A percentile compares a stretch with the other conserved stretches of the same genome.
Evolutionary conservation across 169 alveolate genomes (phyloP).

Genomic region (Amoebophrya sp.): DNA sequence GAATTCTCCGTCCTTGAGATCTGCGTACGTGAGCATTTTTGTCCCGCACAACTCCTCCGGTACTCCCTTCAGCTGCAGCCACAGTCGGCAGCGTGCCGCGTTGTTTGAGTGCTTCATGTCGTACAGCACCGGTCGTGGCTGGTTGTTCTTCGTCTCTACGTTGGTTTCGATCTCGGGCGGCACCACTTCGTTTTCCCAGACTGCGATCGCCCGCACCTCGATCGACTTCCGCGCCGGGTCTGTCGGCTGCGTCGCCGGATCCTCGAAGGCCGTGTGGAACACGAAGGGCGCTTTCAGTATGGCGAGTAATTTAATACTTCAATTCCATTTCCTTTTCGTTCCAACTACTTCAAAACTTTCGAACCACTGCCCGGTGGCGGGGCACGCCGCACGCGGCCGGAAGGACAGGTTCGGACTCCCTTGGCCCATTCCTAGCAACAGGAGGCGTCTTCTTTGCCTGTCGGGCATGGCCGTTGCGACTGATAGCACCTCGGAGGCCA

Average conservation of each 20-base stretch:
- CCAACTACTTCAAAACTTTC: too few relatives aligned
- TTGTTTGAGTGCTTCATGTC: not conserved
- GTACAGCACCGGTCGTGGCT: not conserved
- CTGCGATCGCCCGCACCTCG: not conserved
- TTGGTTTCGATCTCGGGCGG: not conserved
- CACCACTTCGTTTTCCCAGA: not conserved
- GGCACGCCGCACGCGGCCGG: too few relatives aligned
- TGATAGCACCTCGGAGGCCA: too few relatives aligned
- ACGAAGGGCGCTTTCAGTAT: not conserved
- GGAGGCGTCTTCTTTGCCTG: too few relatives aligned
- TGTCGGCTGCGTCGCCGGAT: not conserved
- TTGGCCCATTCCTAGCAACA: too few relatives aligned
- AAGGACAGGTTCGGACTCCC: too few relatives aligned
- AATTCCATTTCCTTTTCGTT: too few relatives aligned
- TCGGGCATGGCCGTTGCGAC: too few relatives aligned
- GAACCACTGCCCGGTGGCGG: too few relatives aligned
- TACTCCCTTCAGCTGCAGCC: not conserved
- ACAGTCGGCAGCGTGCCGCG: not conserved
- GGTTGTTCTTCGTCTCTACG: not conserved
- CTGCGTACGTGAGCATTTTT: not conserved
- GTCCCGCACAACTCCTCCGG: not conserved
- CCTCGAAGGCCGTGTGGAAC: not conserved
- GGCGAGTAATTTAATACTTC: too few relatives aligned
- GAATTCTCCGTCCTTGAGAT: not conserved
- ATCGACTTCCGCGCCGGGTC: not conserved